phyloP scores from a whole-genome alignment of 371 early-diverging fungal species.

The Zychaea mexicana region DNA sequence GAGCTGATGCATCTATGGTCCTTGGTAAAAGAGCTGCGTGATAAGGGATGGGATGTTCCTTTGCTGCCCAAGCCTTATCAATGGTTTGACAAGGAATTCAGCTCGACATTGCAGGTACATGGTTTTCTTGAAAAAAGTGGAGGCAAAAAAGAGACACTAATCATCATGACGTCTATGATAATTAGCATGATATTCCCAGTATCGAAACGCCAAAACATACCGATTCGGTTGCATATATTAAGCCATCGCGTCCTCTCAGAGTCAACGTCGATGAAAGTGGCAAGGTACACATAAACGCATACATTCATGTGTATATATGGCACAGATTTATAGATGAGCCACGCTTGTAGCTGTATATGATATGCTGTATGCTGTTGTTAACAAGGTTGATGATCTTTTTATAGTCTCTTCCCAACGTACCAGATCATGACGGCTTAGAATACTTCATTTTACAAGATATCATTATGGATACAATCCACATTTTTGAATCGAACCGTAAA shows the following conservation, averaged over 20 bases:
- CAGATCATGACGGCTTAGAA: slow-evolving; percentile 59
- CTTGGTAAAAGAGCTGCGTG: slow-evolving; percentile 61
- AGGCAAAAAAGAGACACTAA: neutral
- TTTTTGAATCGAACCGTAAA: slow-evolving; percentile 82
- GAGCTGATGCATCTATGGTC: slow-evolving; percentile 69
- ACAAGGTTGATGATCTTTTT: neutral
- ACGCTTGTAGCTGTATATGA: too few species aligned
- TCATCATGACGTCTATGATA: neutral
- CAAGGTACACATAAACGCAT: slow-evolving; percentile 8
- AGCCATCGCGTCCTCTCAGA: slow-evolving; percentile 34
- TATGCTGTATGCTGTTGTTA: neutral
- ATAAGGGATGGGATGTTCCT: slow-evolving; percentile 64
- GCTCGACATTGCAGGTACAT: slow-evolving; percentile 49
- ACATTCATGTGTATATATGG: too few species aligned
- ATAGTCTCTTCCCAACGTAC: slow-evolving; percentile 35
- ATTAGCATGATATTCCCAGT: slow-evolving; percentile 62
- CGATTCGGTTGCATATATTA: slow-evolving; percentile 25
- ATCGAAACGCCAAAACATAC: slow-evolving; percentile 51
- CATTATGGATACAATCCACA: slow-evolving; percentile 72
- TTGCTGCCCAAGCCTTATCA: slow-evolving; percentile 62
- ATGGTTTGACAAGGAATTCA: slow-evolving; percentile 58
- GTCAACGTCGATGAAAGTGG: slow-evolving; percentile 51
- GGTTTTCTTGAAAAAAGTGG: neutral
- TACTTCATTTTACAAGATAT: slow-evolving; percentile 83
- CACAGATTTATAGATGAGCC: too few species aligned